Base-by-base conservation (phyloP, 2,329 filamentous ascomycete genomes). In the Epichloe gansuensis region DNA sequence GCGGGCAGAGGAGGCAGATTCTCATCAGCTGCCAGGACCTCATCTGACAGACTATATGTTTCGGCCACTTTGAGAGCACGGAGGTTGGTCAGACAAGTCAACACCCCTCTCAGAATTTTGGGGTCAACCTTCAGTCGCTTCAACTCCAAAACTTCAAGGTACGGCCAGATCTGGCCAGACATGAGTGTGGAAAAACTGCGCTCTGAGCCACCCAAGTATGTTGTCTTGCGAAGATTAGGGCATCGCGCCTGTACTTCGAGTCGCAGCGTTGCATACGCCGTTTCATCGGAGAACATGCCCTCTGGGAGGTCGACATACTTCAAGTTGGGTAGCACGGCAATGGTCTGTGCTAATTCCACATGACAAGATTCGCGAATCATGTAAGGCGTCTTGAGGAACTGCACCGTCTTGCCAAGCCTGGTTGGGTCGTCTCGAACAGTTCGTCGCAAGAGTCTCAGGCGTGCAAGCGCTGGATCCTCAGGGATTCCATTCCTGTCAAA, bases 331-430 rank as follows among this genome's bases (percentile, higher is more conserved):
- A 91, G 76, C 25, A 91, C 86, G 39, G 89, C 88, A 47, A 96
- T 85, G 28, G 87, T 88, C 49, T 90, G 82, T 9, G 91, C 91
- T 48, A 96, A 78, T 57, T 91, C 87, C 51, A 86, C 79, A 65
- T 93, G 89, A 65, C 80, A 86, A 1, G 87, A 87, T 71, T 96
- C 89, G 54, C 91, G 83, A 51, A 91, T 85, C 91, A 96, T 96
- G 68, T 95, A 96, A 6, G 91, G 89, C 54, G 89, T 83, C 73
- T 95, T 95, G 62, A 97, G 75, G 61, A 85, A 90, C 62, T 84
- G 72, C 5, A 95, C 88, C 43, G 81, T 73, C 52, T 78, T 73
- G 37, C 85, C 89, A 46, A 95, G 72, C 28, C 77, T 72, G 8
- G 76, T 81, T 23, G 82, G 79, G 56, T 90, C 85, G 48, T 91